Base-by-base conservation (phyloP, 768 basidiomycete species). In the Hygrophorus russula region DNA sequence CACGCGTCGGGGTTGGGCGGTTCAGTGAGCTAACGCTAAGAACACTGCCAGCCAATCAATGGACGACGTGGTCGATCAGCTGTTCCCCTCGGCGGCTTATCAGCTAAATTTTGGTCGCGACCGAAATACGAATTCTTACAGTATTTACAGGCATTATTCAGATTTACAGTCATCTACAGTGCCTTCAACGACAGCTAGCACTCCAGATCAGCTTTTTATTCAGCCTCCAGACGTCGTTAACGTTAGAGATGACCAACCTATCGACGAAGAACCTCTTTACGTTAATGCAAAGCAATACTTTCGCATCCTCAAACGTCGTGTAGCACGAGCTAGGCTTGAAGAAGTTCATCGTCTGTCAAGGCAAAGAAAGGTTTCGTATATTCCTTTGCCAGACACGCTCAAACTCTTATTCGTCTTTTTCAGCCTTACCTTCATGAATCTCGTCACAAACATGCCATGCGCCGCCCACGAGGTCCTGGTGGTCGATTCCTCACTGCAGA, bases 261-360 rank as follows among this genome's bases (percentile, higher is more conserved):
- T 88, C 53, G 93, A 97, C 64, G 92, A 97, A 50, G 94, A 99
- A 60, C 94, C 96, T 19, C 80, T 99, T 52, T 97, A 97, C 66
- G 96, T 99, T 46, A 99, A 99, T 55, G 94, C 96, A 47, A 99
- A 99, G 59, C 96, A 99, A 65, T 99, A 98, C 61, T 91, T 93
- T 55, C 87, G 96, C 58, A 98, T 99, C 55, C 76, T 99, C 62
- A 97, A 98, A 69, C 76, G 96, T 49, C 76, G 96, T 44, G 76
- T 87, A 52, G 92, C 94, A 4, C 68, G 94, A 35, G 88, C 90
- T 2, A 74, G 96, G 39, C 72, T 97, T 41, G 93, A 96, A 56
- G 94, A 98, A 63, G 73, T 98, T 42, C 92, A 96, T 52, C 74
- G 90, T 50, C 76, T 99, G 49, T 92, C 90, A 46, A 74, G 82